Conservation (phyloP, 495 filamentous ascomycete species). For the Trichoderma asperelloides region DNA sequence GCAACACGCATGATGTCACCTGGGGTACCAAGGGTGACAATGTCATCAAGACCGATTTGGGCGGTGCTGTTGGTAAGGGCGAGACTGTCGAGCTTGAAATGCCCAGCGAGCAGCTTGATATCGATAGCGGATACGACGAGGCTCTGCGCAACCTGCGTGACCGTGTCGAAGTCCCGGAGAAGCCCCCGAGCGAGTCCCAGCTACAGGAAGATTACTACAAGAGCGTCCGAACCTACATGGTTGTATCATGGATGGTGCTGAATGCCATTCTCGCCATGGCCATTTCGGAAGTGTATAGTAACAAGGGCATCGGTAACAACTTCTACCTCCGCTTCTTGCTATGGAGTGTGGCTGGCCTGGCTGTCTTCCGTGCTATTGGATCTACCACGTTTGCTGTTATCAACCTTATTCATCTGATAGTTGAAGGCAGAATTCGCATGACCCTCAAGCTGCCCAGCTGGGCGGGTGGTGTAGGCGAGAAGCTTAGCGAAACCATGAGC, state of each 20-base stretch:
- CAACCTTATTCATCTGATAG: constrained; percentile 70
- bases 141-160: constrained; percentile 94
- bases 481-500: constrained; percentile 32
- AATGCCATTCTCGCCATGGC: constrained; percentile 92
- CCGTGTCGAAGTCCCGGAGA: constrained; percentile 67
- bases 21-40: constrained; percentile 99
- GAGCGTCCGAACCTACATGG: constrained; percentile 96
- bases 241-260: constrained; percentile 87
- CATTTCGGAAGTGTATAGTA: constrained; percentile 76
- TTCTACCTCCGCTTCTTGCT: constrained; percentile 89
- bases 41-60: constrained; percentile 81
- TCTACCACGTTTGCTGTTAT: constrained; percentile 73
- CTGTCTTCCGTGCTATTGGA: constrained; percentile 75
- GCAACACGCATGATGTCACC: constrained; percentile 98
- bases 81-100: constrained; percentile 81
- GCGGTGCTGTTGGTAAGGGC: constrained; percentile 66
- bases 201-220: constrained; percentile 98
- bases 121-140: constrained; percentile 95
- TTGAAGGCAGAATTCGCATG: constrained; percentile 73
- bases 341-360: constrained; percentile 82
- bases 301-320: constrained; percentile 61
- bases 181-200: constrained; percentile 60
- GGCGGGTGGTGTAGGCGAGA: constrained; percentile 33
- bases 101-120: constrained; percentile 95
- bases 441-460: constrained; percentile 41